Percentiles rank a stretch among this genome's conserved stretches.
phyloP scores from a whole-genome alignment of 257 asterid genomes.

The Solanum rostratum region DNA sequence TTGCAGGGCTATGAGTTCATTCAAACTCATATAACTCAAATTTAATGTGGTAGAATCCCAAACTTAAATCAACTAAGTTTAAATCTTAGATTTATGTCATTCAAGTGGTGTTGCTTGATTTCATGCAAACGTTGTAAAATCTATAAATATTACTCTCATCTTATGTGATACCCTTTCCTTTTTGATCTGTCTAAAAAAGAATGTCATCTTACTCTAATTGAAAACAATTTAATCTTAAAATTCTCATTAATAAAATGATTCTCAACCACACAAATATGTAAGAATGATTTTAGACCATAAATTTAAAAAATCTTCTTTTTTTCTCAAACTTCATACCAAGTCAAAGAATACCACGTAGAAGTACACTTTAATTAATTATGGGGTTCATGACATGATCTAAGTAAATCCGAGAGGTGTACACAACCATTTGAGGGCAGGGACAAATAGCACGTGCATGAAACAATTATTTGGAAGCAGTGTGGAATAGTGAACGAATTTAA shows the following conservation, averaged over 20 bases:
- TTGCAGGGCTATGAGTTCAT: no score
- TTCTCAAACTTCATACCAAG: no score
- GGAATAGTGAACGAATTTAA: no score
- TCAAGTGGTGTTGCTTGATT: background rate
- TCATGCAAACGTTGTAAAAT: background rate
- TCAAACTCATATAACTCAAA: background rate
- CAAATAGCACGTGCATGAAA: background rate
- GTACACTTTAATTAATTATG: background rate
- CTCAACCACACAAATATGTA: no score
- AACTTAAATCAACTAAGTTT: background rate
- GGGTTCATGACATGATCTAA: background rate
- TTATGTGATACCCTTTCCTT: no score
- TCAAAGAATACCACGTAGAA: no score
- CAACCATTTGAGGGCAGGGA: background rate
- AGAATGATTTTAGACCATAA: no score
- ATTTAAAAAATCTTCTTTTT: no score
- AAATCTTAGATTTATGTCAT: background rate
- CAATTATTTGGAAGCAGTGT: background rate
- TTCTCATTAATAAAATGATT: no score
- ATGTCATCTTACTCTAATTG: no score
- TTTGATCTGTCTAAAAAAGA: no score
- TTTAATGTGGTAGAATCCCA: background rate
- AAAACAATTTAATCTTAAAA: no score
- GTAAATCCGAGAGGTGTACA: background rate
- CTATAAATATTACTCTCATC: background rate